These are phyloP conservation scores for Blastobotrys peoriensis DNA, from an alignment of 805 yeast species.

Conservation along the genomic window DNA sequence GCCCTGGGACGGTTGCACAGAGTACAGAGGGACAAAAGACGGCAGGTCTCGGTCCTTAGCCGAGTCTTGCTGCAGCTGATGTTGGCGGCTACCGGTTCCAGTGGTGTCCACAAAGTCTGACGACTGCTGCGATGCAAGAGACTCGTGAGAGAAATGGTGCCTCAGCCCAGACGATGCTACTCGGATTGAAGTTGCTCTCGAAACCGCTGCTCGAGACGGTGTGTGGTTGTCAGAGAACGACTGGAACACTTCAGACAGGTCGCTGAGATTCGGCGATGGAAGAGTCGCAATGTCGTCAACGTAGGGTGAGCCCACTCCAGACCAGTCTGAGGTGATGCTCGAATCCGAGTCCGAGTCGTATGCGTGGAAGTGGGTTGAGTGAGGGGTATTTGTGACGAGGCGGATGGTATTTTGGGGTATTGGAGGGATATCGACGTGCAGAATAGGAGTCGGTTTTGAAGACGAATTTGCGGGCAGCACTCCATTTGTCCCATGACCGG, in stretches of 20 bases:
- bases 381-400: neutral
- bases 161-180: neutral
- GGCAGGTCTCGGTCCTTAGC: neutral
- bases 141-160: neutral
- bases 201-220: neutral
- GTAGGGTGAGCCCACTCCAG: neutral
- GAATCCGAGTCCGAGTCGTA: neutral
- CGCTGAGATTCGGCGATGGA: constrained; percentile 3
- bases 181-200: constrained; percentile 3
- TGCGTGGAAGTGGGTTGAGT: neutral
- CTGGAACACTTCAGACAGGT: neutral
- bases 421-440: neutral
- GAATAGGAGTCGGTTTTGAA: too few species aligned
- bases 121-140: neutral
- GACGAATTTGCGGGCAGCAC: too few species aligned
- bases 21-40: neutral
- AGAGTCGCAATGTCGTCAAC: neutral
- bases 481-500: too few species aligned
- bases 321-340: neutral
- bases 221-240: neutral
- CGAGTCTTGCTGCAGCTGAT: neutral
- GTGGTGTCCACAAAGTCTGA: neutral
- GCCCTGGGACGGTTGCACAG: neutral
- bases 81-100: neutral
- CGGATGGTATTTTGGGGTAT: neutral